Percentiles rank a stretch among this genome's conserved stretches.
Evolutionary conservation across 352 stramenopile species (phyloP).

Genomic region (Globisporangium yorkense): DNA sequence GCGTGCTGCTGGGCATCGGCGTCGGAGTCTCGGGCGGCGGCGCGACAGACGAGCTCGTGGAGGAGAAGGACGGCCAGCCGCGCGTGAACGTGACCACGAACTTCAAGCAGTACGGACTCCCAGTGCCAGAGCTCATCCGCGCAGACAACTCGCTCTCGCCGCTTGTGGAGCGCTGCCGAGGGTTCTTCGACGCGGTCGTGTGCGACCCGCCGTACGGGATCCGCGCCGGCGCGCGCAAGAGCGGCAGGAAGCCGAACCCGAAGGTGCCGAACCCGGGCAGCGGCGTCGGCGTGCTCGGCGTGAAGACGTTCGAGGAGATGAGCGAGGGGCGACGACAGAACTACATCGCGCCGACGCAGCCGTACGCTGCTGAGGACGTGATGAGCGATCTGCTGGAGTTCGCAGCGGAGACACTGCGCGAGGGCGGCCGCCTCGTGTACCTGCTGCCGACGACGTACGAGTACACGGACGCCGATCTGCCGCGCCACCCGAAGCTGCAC

Average conservation of each 20-base stretch:
- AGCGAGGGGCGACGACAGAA: conserved; percentile 81
- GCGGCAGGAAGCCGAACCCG: conserved; percentile 46
- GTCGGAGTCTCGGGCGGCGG: conserved; percentile 43
- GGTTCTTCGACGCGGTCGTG: conserved; percentile 88
- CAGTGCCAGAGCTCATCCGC: conserved; percentile 92
- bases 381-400: conserved; percentile 96
- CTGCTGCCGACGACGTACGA: conserved; percentile 79
- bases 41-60: conserved; percentile 9
- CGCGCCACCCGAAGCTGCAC: conserved; percentile 58
- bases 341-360: conserved; percentile 94
- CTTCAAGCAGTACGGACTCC: conserved; percentile 91
- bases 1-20: conserved; percentile 91
- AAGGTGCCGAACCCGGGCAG: conserved; percentile 19
- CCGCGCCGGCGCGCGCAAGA: conserved; percentile 91
- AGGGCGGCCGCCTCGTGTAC: conserved; percentile 83
- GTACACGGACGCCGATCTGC: conserved; percentile 77
- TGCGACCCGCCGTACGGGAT: conserved; percentile 94
- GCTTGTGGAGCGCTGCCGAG: conserved; percentile 33
- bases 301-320: conserved; percentile 21
- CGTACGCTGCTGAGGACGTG: conserved; percentile 95
- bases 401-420: conserved; percentile 59
- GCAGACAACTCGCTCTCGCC: conserved; percentile 86
- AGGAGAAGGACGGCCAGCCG: conserved; percentile 13
- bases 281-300: not conserved
- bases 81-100: conserved; percentile 83